Evolutionary conservation across 495 filamentous ascomycete species (phyloP), one percentile per base, ranked within the genome.

Genomic region (Aspergillus olivimuriae): DNA sequence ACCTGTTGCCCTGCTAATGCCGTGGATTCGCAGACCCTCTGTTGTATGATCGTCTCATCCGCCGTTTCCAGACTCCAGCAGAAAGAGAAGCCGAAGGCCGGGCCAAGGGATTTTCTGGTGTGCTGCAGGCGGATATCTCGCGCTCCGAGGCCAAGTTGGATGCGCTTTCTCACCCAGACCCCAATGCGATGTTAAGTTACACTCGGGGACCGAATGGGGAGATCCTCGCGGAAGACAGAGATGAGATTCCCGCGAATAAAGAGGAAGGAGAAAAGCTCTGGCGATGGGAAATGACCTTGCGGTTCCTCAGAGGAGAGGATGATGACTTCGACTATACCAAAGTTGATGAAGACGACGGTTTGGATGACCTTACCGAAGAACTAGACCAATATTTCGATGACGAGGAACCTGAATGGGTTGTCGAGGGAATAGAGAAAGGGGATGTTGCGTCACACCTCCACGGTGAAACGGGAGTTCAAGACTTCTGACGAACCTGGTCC

Each of bases 391-490:
- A 83, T 66, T 86, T 91, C 56, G 84, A 85, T 16, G 79, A 78
- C n/a, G 83, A 89, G 63, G 81, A 84, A 38, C 78, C 83, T 1
- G 70, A 68, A 23, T 86, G 78, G 78, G 55, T 75, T 7, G 61
- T 70, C 41, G 80, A 73, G 26, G 69, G 61, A 33, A 52, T 54
- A 10, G 59, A 61, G n/a, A 66, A 64, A 14, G 69, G 57, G 3
- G 61, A 62, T 40, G 30, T 55, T 16, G 54, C 41, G 30, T 50
- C 60, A 9, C 55, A 56, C 17, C 52, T 84, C 14, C 64, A 61
- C 19, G 84, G 86, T 3, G 80, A 91, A 63, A 91, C 87, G 15
- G 87, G 87, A 1, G 68, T 91, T 26, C 86, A 91, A 56, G 87
- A 94, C 62, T 94, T 81, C 45, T 92, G 61, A n/a, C n/a, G n/a